Evolutionary conservation across 179 eudicot species (phyloP), one percentile per base, ranked within the genome.

Genomic region (Spinacia oleracea): DNA sequence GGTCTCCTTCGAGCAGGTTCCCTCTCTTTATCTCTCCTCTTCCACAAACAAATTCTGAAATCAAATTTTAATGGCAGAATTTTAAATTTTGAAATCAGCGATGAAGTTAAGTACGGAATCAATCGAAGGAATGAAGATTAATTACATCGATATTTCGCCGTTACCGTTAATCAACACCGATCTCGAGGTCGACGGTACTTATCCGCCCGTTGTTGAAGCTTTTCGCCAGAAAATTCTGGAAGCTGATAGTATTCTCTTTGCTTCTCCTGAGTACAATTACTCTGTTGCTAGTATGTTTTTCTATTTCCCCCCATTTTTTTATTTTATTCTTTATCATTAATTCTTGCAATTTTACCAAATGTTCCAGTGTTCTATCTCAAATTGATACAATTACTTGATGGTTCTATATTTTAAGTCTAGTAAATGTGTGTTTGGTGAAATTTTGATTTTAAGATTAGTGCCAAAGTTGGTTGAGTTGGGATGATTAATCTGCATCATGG

Each of bases 231-330:
- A 91, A 83, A 87, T 94, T 86, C 85, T 67, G 1, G 89, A 87
- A 68, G 90, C 93, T 50, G 97, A 92, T 75, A 42, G 86, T 73
- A 3, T 87, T 51, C 91, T 94, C 69, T 92, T 92, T 27, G 97
- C 96, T 79, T 92, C 98, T 59, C 97, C 98, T 0, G 98, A 94
- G 90, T 92, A 89, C 81, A 91, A 93, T 79, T 93, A 84, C 89
- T 90, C 97, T 35, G 73, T 93, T 63, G 81, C 97, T 48, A 86
- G 98, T 92, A 88, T n/a, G 81, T 20, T 31, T 20, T 2, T 51
- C 56, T 42, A 4, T 34, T 1, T 16, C 5, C 5, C 0, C 14
- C 2, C 20, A 4, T 29, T 25, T 72, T 56, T 0, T 9, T 8
- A 6, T 72, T 32, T 25, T 27, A 23, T 0, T 62, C 18, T 42